These are phyloP conservation scores for Eucalyptus erythrocorys DNA, from an alignment of 345 rosid species.

Conservation along the genomic window DNA sequence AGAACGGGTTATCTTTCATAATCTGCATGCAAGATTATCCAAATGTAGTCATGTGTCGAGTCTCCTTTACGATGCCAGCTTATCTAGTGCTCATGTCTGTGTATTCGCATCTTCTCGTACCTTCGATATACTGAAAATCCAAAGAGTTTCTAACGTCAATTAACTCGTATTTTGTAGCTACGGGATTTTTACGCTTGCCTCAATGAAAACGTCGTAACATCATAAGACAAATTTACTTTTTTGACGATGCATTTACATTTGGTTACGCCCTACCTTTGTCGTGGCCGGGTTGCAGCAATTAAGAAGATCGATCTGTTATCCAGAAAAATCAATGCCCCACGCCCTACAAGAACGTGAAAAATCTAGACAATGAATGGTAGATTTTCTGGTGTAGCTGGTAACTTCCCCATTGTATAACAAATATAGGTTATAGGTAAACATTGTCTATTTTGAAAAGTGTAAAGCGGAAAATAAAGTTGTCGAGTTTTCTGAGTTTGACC, in stretches of 20 bases:
- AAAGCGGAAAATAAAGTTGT: background rate
- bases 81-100: background rate
- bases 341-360: background rate
- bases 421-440: background rate
- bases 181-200: background rate
- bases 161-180: background rate
- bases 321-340: background rate
- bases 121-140: background rate
- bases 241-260: background rate
- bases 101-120: background rate
- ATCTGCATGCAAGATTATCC: background rate
- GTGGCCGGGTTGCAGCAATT: background rate
- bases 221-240: background rate
- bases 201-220: background rate
- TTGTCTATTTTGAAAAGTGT: background rate
- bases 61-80: no score
- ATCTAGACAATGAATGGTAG: background rate
- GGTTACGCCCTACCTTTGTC: background rate
- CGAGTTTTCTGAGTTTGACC: background rate
- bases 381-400: background rate
- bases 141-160: background rate
- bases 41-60: background rate
- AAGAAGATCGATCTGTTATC: background rate
- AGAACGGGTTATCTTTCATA: background rate
- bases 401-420: background rate